Evolutionary conservation across 2,329 filamentous ascomycete species (phyloP).

Genomic region (Paecilomyces sp.): DNA sequence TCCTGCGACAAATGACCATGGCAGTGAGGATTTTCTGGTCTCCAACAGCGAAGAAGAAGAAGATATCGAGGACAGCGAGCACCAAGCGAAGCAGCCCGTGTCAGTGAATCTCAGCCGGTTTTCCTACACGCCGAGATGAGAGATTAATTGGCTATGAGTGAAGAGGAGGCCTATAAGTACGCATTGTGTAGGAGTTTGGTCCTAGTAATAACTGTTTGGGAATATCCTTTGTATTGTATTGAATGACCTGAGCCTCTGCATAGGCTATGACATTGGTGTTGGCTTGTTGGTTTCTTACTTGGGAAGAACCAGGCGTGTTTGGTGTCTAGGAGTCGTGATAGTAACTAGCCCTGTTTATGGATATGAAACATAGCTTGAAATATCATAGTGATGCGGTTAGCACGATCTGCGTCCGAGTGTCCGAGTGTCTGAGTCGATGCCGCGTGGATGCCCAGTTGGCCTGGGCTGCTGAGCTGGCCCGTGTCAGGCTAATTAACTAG

Average conservation of each 20-base stretch:
- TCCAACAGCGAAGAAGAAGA: constrained; percentile 44
- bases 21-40: constrained; percentile 48
- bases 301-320: background rate
- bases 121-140: constrained; percentile 23
- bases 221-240: background rate
- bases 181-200: constrained; percentile 7
- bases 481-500: background rate
- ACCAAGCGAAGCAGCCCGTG: constrained; percentile 5
- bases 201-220: background rate
- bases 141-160: background rate
- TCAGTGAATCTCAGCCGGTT: constrained; percentile 30
- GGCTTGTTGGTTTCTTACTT: background rate
- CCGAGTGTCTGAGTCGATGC: background rate
- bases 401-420: background rate
- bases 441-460: background rate
- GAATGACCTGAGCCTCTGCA: background rate
- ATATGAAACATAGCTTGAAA: background rate
- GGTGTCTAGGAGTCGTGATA: background rate
- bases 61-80: constrained; percentile 16
- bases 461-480: background rate
- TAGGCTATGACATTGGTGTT: background rate
- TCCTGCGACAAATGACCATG: constrained; percentile 15
- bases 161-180: background rate
- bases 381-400: background rate
- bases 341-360: background rate